phyloP scores from a whole-genome alignment of 78 protist species.

The Neovahlkampfia damariscottae region DNA sequence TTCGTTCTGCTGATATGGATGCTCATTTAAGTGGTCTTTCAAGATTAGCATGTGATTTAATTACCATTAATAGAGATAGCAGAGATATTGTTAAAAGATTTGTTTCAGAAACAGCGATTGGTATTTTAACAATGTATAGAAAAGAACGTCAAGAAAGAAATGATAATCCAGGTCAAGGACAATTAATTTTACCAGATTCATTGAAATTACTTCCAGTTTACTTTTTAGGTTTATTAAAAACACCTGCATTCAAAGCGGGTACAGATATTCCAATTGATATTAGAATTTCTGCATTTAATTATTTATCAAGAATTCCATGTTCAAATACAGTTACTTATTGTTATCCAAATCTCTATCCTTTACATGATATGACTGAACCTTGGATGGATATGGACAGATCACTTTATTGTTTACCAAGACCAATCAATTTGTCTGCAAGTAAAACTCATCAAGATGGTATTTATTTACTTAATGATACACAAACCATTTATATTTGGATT shows the following conservation, averaged over 20 bases:
- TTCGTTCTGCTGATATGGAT: background rate
- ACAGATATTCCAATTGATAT: background rate
- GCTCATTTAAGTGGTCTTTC: background rate
- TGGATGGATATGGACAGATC: background rate
- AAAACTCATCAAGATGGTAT: background rate
- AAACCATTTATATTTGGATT: background rate
- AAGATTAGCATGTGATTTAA: background rate
- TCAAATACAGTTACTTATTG: background rate
- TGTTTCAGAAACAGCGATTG: background rate
- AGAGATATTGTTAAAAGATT: background rate
- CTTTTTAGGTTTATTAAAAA: background rate
- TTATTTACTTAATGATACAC: background rate
- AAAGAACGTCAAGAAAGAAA: background rate
- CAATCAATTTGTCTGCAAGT: background rate
- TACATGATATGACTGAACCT: background rate
- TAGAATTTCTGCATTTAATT: background rate
- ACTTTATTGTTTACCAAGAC: background rate
- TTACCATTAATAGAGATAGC: background rate
- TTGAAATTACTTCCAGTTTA: background rate
- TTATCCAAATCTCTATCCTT: background rate
- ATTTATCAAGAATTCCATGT: background rate
- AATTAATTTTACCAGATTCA: background rate
- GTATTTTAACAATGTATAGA: background rate
- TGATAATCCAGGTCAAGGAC: too few relatives aligned
- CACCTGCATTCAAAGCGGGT: background rate